Evolutionary conservation across 2,329 filamentous ascomycete species (phyloP).

Genomic region (Nectriaceae sp.): DNA sequence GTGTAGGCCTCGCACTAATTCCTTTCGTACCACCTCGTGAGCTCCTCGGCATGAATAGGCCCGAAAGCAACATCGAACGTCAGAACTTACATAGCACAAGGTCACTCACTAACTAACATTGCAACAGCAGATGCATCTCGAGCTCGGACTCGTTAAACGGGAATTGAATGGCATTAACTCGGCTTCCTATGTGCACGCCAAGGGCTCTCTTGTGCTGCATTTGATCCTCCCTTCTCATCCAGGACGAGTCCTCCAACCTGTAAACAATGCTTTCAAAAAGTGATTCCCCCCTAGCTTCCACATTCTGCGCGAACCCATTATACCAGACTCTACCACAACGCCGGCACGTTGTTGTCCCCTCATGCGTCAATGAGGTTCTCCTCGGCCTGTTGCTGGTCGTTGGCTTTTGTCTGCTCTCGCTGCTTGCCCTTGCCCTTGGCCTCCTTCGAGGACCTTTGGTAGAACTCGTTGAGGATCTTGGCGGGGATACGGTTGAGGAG

Average conservation of each 20-base stretch:
- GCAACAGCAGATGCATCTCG: neutral
- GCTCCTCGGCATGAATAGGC: neutral
- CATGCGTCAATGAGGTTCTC: constrained; percentile 64
- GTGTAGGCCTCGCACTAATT: neutral
- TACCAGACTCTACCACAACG: constrained; percentile 25
- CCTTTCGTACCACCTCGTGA: neutral
- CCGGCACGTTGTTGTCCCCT: constrained; percentile 18
- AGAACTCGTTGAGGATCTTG: constrained; percentile 82
- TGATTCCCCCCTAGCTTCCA: constrained; percentile 22
- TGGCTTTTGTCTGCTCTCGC: constrained; percentile 42
- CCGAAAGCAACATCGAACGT: neutral
- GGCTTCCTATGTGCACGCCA: constrained; percentile 32
- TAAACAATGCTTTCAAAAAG: constrained; percentile 26
- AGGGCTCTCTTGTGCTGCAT: constrained; percentile 24
- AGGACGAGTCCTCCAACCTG: constrained; percentile 16
- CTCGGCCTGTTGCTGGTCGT: constrained; percentile 48
- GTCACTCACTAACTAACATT: neutral
- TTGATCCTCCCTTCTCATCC: constrained; percentile 10
- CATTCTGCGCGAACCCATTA: constrained; percentile 27
- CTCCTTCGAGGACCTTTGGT: constrained; percentile 66
- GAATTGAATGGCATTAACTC: constrained; percentile 33
- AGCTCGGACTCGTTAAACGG: neutral
- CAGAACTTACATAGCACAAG: too few species aligned
- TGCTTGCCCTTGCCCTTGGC: constrained; percentile 65
- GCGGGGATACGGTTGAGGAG: constrained; percentile 91